A percentile compares a stretch with the other conserved stretches of the same genome.
phyloP scores from a whole-genome alignment of 495 filamentous ascomycete genomes.

The Trichodelitschia bisporula region DNA sequence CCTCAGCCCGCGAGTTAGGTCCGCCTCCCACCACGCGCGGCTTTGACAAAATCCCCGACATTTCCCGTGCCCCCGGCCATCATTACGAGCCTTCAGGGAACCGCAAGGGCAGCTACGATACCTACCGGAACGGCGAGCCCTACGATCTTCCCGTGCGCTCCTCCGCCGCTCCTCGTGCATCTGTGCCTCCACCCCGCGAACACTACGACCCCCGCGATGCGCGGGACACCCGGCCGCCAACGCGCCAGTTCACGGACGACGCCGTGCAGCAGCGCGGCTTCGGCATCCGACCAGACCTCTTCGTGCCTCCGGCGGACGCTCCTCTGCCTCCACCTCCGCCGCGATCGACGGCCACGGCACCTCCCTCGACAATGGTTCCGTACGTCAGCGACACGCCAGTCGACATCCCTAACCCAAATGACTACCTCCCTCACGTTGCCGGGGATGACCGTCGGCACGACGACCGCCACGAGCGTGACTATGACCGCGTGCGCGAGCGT shows the following conservation, averaged over 20 bases:
- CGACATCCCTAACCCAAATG: background rate
- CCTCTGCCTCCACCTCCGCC: conserved; percentile 5
- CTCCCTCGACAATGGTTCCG: conserved; percentile 4
- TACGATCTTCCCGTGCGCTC: too few species aligned
- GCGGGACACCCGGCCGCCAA: conserved; percentile 3
- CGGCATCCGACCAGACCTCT: too few species aligned
- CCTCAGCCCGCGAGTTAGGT: conserved; percentile 10
- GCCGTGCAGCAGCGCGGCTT: conserved; percentile 15
- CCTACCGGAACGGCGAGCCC: too few species aligned
- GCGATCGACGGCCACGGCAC: conserved; percentile 3
- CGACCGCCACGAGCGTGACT: conserved; percentile 5
- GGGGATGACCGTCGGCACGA: background rate
- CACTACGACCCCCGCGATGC: too few species aligned
- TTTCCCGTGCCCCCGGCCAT: too few species aligned
- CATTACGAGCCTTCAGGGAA: too few species aligned
- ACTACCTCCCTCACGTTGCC: background rate
- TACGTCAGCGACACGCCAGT: conserved; percentile 1
- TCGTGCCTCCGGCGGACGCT: conserved; percentile 7
- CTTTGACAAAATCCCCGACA: too few species aligned
- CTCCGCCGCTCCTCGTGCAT: too few species aligned
- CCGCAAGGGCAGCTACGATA: too few species aligned
- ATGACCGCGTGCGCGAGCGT: conserved; percentile 6
- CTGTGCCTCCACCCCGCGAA: too few species aligned
- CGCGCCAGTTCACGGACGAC: conserved; percentile 9
- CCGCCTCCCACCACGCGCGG: conserved; percentile 17